Base-by-base conservation (phyloP, 1,139 yeast species). In the Blastobotrys aristatus region DNA sequence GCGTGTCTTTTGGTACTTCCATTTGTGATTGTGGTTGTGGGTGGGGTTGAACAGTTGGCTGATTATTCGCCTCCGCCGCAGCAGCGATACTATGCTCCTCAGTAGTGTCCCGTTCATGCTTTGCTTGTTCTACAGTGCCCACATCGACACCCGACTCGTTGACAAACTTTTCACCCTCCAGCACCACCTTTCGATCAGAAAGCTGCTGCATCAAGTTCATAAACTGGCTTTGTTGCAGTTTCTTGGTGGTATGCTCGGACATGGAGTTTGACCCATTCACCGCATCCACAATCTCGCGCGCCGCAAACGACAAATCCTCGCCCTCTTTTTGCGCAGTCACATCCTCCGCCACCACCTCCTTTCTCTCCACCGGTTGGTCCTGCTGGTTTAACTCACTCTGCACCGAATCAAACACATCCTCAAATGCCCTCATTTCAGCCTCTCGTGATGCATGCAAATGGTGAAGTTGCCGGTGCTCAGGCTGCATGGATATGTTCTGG, bases 201-300 rank as follows among this genome's bases (percentile, higher is more conserved):
- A 70, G 57, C 45, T 65, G 61, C 33, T 61, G 61, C 74, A 70
- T 69, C 35, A 70, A 57, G n/a, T 62, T 57, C 62, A 70, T 59
- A 51, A 70, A 70, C 33, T 66, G 60, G 40, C 71, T 65, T 43
- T 61, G 58, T 46, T 61, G 55, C 52, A 70, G 64, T 50, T 70
- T 70, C 33, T 58, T 58, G 14, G 61, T 52, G n/a, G 59, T 57
- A 8, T 43, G 44, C 11, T 45, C 40, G n/a, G 46, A 44, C 51
- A 47, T 44, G 5, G 39, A 50, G 27, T 50, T 47, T 17, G 53
- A 49, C 22, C 50, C 50, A 14, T 49, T 53, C 32, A 65, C 57
- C n/a, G 59, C 54, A 27, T 53, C 40, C 4, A 66, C 57, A 47
- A 67, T 64, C 7, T 56, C 54, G 21, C 50, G 49, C 4, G 71